phyloP scores from a whole-genome alignment of 2,329 filamentous ascomycete species.

The Diaporthe helianthi region DNA sequence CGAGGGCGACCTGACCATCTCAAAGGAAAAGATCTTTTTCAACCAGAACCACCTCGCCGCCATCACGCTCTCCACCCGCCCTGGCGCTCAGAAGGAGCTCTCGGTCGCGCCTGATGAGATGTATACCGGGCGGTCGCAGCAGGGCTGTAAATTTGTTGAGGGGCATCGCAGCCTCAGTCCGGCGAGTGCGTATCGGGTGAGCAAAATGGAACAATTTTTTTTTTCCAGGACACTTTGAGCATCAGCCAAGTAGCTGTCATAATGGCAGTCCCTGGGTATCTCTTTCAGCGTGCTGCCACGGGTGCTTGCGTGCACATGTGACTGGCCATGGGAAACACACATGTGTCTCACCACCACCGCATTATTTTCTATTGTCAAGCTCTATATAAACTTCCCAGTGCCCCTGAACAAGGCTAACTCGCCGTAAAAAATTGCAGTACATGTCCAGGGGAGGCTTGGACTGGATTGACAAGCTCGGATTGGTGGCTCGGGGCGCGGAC shows the following conservation, averaged over 20 bases:
- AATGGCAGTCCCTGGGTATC: not conserved
- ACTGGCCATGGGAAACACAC: not conserved
- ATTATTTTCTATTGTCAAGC: not conserved
- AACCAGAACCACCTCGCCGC: not conserved
- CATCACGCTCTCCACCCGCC: not conserved
- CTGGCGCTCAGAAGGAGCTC: not conserved
- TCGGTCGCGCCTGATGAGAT: not conserved
- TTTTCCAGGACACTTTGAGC: not conserved
- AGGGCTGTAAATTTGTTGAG: conserved; percentile 5
- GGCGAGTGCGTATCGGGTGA: not conserved
- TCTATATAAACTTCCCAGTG: rapidly evolving
- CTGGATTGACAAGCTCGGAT: not conserved
- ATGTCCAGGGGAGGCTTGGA: not conserved
- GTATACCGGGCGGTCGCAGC: not conserved
- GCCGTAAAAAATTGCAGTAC: not conserved
- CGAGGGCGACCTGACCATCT: conserved; percentile 40
- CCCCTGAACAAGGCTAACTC: not conserved
- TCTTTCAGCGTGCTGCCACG: no score
- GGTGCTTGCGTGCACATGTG: no score
- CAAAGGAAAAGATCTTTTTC: not conserved
- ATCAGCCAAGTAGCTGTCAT: not conserved
- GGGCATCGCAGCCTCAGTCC: conserved; percentile 4
- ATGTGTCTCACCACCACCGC: no score
- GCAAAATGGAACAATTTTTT: not conserved
- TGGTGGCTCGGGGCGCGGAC: not conserved